Conservation (phyloP, 768 basidiomycete species). For the Termitomyces sp. region DNA sequence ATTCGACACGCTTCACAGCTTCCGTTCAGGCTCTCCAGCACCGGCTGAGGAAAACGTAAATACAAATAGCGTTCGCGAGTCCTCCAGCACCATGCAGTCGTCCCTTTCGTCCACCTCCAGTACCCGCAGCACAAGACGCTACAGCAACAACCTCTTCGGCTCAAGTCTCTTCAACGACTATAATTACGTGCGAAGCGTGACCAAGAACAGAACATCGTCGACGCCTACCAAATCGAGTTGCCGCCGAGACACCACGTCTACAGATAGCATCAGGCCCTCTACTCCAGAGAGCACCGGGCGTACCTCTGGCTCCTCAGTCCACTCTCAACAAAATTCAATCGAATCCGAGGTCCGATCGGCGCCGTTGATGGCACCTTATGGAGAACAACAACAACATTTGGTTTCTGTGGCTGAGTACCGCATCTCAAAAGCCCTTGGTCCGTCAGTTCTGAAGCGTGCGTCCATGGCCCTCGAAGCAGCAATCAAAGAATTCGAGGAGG, state of each 20-base stretch:
- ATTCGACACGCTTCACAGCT: slow-evolving; percentile 61
- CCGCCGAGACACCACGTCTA: slow-evolving; percentile 31
- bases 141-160: slow-evolving; percentile 85
- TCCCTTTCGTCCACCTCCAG: slow-evolving; percentile 42
- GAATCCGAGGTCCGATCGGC: slow-evolving; percentile 39
- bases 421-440: slow-evolving; percentile 48
- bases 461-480: slow-evolving; percentile 75
- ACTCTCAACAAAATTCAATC: slow-evolving; percentile 37
- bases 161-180: slow-evolving; percentile 79
- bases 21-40: slow-evolving; percentile 32
- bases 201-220: slow-evolving; percentile 42
- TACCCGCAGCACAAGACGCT: slow-evolving; percentile 58
- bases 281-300: slow-evolving; percentile 53
- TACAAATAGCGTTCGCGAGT: slow-evolving; percentile 30
- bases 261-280: slow-evolving; percentile 44
- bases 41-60: slow-evolving; percentile 31
- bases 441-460: slow-evolving; percentile 54
- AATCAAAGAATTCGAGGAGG: slow-evolving; percentile 77
- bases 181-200: slow-evolving; percentile 58
- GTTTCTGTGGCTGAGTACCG: slow-evolving; percentile 41
- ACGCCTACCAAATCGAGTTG: slow-evolving; percentile 45
- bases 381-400: slow-evolving; percentile 32
- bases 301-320: slow-evolving; percentile 28
- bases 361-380: slow-evolving; percentile 35
- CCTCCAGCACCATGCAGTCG: slow-evolving; percentile 31